Conservation (phyloP, 2,329 filamentous ascomycete genomes). For the Cercospora sp. region DNA sequence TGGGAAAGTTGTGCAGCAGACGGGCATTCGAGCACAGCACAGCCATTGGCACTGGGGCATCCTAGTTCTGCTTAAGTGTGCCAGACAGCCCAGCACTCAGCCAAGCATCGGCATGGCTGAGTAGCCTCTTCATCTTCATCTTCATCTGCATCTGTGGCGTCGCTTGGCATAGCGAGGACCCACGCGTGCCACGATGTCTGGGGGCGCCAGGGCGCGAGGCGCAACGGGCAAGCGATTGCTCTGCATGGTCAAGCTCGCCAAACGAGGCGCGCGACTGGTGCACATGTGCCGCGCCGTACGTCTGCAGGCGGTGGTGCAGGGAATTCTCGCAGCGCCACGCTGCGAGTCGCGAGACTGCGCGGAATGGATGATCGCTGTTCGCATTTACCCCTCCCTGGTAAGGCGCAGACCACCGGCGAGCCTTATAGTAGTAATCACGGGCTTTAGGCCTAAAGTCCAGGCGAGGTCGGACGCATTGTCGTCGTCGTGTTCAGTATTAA, state of each 20-base stretch:
- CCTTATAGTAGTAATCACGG: background rate
- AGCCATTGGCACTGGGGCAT: background rate
- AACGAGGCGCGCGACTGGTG: background rate
- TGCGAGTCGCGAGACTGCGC: background rate
- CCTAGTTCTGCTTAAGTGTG: background rate
- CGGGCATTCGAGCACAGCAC: background rate
- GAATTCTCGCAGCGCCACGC: background rate
- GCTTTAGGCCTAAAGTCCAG: conserved; percentile 3
- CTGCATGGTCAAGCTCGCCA: background rate
- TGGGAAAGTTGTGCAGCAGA: background rate
- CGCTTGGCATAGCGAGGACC: background rate
- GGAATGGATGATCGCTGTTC: conserved; percentile 6
- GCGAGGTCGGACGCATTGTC: conserved; percentile 1
- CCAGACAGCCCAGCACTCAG: background rate
- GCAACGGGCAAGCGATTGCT: background rate
- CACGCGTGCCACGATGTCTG: background rate
- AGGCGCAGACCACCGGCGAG: conserved; percentile 1
- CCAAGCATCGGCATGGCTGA: background rate
- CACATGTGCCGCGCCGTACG: background rate
- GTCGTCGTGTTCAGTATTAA: background rate
- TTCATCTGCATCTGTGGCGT: background rate
- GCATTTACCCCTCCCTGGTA: background rate
- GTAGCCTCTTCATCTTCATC: background rate
- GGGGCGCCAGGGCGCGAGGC: too few relatives aligned
- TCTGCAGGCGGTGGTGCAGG: background rate